These are phyloP conservation scores for Pyrus betulifolia DNA, from an alignment of 306 rosid species.

Conservation along the genomic window DNA sequence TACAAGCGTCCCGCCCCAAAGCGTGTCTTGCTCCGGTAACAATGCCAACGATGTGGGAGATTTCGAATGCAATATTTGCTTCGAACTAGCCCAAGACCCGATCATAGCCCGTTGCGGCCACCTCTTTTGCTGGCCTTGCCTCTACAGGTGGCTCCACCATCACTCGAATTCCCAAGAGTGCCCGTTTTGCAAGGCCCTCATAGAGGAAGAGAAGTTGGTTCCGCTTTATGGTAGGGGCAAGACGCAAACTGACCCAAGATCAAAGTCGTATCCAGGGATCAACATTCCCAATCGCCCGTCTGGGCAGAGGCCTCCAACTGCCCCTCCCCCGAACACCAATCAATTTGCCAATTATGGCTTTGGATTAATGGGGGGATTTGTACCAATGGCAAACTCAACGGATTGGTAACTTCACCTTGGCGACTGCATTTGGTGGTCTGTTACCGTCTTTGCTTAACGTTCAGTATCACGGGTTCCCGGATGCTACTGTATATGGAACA, in stretches of 20 bases:
- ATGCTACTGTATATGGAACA: conserved; percentile 84
- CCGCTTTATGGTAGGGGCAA: conserved; percentile 96
- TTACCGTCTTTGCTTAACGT: conserved; percentile 70
- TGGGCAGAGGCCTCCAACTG: conserved; percentile 74
- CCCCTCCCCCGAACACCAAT: conserved; percentile 46
- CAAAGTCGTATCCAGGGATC: conserved; percentile 63
- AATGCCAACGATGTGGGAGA: conserved; percentile 58
- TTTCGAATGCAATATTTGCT: conserved; percentile 94
- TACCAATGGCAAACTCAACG: conserved; percentile 57
- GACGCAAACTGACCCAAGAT: conserved; percentile 64
- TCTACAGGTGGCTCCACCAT: conserved; percentile 81
- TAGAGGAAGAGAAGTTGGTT: conserved; percentile 70
- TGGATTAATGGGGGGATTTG: conserved; percentile 84
- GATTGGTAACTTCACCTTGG: conserved; percentile 74
- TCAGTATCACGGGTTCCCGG: conserved; percentile 74
- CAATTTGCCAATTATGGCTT: conserved; percentile 55
- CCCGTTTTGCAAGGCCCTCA: conserved; percentile 86
- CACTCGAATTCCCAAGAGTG: conserved; percentile 91
- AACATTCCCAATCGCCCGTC: conserved; percentile 75
- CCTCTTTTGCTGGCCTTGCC: conserved; percentile 90
- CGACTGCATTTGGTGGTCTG: conserved; percentile 77
- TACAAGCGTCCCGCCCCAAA: conserved; percentile 38
- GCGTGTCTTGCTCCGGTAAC: conserved; percentile 40
- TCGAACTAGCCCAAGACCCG: conserved; percentile 87
- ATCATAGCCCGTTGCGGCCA: conserved; percentile 89